These are phyloP conservation scores for Cydonia oblonga DNA, from an alignment of 331 rosid genomes.

Conservation along the genomic window DNA sequence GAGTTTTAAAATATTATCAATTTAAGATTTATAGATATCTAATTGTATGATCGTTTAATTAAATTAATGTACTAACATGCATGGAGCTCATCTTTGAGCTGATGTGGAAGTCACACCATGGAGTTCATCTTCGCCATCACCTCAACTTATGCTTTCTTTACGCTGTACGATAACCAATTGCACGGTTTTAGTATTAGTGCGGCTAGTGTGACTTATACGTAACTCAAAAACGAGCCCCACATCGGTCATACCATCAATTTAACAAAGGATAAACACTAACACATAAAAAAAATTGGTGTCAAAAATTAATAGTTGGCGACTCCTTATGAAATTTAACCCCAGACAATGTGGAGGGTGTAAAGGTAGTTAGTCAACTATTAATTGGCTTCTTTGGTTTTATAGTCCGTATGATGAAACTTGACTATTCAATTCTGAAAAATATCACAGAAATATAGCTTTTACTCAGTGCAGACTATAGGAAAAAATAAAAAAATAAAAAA, in stretches of 20 bases:
- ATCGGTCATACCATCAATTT: too few species aligned
- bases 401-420: not conserved
- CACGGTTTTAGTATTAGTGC: too few species aligned
- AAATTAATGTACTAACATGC: too few species aligned
- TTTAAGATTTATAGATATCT: not conserved
- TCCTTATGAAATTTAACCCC: not conserved
- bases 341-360: not conserved
- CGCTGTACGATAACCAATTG: too few species aligned
- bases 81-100: too few species aligned
- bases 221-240: not conserved
- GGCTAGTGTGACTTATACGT: not conserved
- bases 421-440: not conserved
- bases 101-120: too few species aligned
- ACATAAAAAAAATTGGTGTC: not conserved
- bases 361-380: not conserved
- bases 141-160: too few species aligned
- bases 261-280: too few species aligned
- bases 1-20: too few species aligned
- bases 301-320: not conserved
- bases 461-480: not conserved
- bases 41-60: not conserved
- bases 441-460: not conserved
- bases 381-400: not conserved
- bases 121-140: too few species aligned
- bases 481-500: too few species aligned